These are phyloP conservation scores for Meripilus lineatus DNA, from an alignment of 1,284 basidiomycete genomes.

Conservation along the genomic window DNA sequence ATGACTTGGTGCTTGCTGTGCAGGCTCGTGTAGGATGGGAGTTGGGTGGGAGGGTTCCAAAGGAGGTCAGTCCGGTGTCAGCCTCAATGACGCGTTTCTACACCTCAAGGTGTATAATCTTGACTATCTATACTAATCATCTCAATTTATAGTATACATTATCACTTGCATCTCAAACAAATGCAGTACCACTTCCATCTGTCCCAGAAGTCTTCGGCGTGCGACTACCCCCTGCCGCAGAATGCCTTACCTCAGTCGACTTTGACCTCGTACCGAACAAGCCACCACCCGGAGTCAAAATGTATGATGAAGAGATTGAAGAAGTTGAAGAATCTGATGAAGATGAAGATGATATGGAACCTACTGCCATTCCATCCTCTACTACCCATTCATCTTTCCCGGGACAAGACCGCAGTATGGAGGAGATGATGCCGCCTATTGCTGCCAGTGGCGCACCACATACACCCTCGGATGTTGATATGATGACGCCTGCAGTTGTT, in stretches of 20 bases:
- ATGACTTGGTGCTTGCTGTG: slow-evolving; percentile 89
- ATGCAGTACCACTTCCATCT: slow-evolving; percentile 83
- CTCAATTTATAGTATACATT: slow-evolving; percentile 69
- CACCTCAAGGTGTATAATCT: background rate
- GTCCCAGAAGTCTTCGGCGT: slow-evolving; percentile 96
- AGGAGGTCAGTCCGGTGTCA: slow-evolving; percentile 67
- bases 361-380: slow-evolving; percentile 34
- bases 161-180: slow-evolving; percentile 87
- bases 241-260: slow-evolving; percentile 87
- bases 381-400: too few relatives aligned
- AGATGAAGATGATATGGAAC: slow-evolving; percentile 65
- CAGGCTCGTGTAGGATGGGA: slow-evolving; percentile 94
- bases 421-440: slow-evolving; percentile 27
- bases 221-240: slow-evolving; percentile 76
- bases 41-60: slow-evolving; percentile 88
- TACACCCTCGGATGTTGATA: slow-evolving; percentile 63
- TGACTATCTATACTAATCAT: background rate
- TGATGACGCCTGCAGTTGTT: slow-evolving; percentile 43
- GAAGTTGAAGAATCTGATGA: slow-evolving; percentile 69
- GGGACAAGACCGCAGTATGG: slow-evolving; percentile 3
- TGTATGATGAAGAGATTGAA: slow-evolving; percentile 77
- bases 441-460: slow-evolving; percentile 53
- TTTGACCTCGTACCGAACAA: slow-evolving; percentile 92
- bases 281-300: slow-evolving; percentile 65
- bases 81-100: background rate